Base-by-base conservation (phyloP, 2,329 filamentous ascomycete species). In the Furcasterigmium furcatum region DNA sequence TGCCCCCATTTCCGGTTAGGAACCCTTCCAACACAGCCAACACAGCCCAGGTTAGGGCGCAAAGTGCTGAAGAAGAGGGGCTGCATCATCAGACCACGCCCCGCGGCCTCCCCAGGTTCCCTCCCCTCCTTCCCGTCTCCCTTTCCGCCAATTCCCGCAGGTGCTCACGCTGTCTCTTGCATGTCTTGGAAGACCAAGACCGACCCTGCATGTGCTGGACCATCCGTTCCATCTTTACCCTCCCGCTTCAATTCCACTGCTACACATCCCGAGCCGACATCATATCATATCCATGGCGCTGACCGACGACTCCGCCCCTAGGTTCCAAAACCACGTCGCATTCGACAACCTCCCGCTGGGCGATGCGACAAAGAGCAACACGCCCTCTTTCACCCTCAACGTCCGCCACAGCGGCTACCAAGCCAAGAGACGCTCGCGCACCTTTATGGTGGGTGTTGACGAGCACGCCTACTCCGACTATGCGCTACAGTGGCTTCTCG, bases 381-480 rank as follows among this genome's bases (percentile, higher is more conserved):
- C 76, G 3, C 71, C 75, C 18, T 89, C 89, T 6, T 80, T 96
- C 54, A 95, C 90, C 1, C 73, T 96, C 48, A 91, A 91, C 58
- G 82, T 87, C 55, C 88, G 90, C 59, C 91, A 96, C 65, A 86
- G 86, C 55, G 89, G 91, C 53, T 96, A 94, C 66, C 84, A 88
- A 55, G 84, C 85, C 52, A 85, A 84, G 35, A 84, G 90, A 49
- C 80, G 88, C 48, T 94, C 88, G 44, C 83, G 91, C 44, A 95
- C 89, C 9, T 95, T 96, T 58, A 83, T 96, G 61, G 92, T 91
- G 52, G 91, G 91, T 18, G 87, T 91, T 16, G 91, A 96, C 65
- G 88, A 92, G 58, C 91, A 96, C 56, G 81, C 89, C 47, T 96
- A 96, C 65, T 95, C 90, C 7, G 88, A 95, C 51, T 94, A 92